These are phyloP conservation scores for Cladosporium sp. DNA, from an alignment of 2,329 filamentous ascomycete species.

Conservation along the genomic window DNA sequence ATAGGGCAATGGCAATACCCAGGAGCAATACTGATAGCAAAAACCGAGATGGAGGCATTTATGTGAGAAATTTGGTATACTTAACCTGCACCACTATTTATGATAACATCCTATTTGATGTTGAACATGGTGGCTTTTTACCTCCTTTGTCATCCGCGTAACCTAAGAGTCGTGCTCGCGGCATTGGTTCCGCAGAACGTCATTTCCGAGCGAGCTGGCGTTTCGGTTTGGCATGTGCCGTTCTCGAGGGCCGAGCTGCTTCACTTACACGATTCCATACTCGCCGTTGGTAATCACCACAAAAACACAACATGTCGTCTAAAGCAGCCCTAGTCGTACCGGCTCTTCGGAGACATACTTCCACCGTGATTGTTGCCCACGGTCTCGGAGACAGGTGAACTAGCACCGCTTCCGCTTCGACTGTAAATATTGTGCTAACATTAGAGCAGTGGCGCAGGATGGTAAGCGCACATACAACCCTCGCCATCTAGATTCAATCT, in stretches of 20 bases:
- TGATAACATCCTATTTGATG: not conserved
- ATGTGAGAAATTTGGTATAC: not conserved
- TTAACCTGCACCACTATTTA: not conserved
- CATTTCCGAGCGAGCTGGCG: not conserved
- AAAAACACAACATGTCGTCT: constrained; percentile 39
- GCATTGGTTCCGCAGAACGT: constrained; percentile 10
- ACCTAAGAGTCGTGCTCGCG: constrained; percentile 2
- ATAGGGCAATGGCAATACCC: not conserved
- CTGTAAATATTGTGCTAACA: constrained; percentile 2
- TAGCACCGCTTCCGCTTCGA: not conserved
- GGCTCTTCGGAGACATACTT: constrained; percentile 79
- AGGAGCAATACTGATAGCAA: not conserved
- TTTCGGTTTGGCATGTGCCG: not conserved
- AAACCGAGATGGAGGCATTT: not conserved
- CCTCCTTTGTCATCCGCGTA: constrained; percentile 5
- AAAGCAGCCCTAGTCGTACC: constrained; percentile 67
- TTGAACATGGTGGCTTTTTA: not conserved
- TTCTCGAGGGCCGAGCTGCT: not conserved
- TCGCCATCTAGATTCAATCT: not conserved
- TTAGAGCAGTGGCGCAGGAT: constrained; percentile 61
- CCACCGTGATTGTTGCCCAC: constrained; percentile 91
- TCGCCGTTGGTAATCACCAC: constrained; percentile 6
- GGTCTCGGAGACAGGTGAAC: constrained; percentile 75
- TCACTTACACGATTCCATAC: not conserved
- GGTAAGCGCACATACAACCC: constrained; percentile 49